Evolutionary conservation across 306 rosid genomes (phyloP).

Genomic region (Rosa chinensis): DNA sequence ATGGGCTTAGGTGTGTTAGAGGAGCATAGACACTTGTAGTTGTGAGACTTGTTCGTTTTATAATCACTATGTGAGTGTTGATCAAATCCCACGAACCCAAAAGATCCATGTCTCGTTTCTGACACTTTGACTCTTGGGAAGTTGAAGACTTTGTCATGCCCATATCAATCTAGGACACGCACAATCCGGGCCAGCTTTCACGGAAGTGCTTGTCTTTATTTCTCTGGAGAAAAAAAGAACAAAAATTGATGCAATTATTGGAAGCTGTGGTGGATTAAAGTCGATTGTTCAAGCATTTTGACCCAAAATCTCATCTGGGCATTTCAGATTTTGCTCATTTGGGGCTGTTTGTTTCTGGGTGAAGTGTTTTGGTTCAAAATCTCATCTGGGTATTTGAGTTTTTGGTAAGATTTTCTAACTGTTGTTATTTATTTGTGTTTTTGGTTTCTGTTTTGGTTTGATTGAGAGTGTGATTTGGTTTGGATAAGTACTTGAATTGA

Average conservation of each 20-base stretch:
- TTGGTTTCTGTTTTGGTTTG: conserved; percentile 1
- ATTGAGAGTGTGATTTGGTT: conserved; percentile 5
- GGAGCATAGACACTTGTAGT: background rate
- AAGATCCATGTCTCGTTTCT: background rate
- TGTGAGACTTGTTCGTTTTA: background rate
- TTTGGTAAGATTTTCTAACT: conserved; percentile 14
- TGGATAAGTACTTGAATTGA: background rate
- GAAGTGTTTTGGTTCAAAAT: background rate
- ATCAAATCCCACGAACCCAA: background rate
- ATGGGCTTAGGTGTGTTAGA: conserved; percentile 17
- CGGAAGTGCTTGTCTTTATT: conserved; percentile 17
- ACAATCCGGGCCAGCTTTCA: conserved; percentile 30
- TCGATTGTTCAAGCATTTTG: conserved; percentile 8
- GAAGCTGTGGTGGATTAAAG: conserved; percentile 18
- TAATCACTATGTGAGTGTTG: background rate
- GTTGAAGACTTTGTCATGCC: conserved; percentile 4
- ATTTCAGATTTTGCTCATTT: conserved; percentile 11
- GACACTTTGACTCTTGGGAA: conserved; percentile 23
- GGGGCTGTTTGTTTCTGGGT: background rate
- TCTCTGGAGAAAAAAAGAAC: background rate
- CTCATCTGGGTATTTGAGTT: conserved; percentile 30
- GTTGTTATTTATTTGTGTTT: background rate
- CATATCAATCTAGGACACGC: conserved; percentile 34
- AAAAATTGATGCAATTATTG: conserved; percentile 27
- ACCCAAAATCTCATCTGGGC: conserved; percentile 32